Percentiles rank a stretch among this genome's conserved stretches.
phyloP scores from a whole-genome alignment of 345 rosid species.

The Noccaea caerulescens region DNA sequence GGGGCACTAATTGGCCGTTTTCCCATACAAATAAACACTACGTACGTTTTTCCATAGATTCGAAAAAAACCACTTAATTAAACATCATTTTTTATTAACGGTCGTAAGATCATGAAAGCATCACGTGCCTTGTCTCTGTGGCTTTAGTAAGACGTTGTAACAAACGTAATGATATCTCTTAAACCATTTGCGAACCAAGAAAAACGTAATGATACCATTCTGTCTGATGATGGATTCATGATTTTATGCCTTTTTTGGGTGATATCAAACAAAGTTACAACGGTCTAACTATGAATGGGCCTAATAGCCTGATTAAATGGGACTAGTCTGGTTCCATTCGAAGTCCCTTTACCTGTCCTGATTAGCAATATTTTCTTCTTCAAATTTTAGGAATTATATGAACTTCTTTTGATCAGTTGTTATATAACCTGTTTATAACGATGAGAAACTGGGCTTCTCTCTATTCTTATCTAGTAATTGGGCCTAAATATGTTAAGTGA shows the following conservation, averaged over 20 bases:
- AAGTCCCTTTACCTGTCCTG: not conserved
- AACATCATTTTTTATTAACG: conserved; percentile 2
- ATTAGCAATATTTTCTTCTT: not conserved
- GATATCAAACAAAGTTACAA: conserved; percentile 15
- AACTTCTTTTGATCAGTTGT: not conserved
- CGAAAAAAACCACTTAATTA: not conserved
- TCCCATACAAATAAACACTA: not conserved
- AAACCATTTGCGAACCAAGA: conserved; percentile 10
- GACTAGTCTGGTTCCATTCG: too few species aligned
- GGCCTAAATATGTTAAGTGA: not conserved
- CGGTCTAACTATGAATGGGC: not conserved
- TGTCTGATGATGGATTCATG: not conserved
- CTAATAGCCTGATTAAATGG: not conserved
- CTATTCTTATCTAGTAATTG: not conserved
- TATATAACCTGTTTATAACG: not conserved
- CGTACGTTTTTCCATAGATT: too few species aligned
- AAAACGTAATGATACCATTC: conserved; percentile 7
- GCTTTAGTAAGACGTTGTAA: conserved; percentile 10
- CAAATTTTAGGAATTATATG: not conserved
- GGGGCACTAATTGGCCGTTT: too few species aligned
- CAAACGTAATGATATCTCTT: conserved; percentile 31
- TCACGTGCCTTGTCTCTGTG: conserved; percentile 11
- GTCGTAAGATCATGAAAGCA: conserved; percentile 28
- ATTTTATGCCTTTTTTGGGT: conserved; percentile 7
- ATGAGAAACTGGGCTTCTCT: not conserved